Base-by-base conservation (phyloP, 2,329 filamentous ascomycete species). In the Claviceps sorghi region DNA sequence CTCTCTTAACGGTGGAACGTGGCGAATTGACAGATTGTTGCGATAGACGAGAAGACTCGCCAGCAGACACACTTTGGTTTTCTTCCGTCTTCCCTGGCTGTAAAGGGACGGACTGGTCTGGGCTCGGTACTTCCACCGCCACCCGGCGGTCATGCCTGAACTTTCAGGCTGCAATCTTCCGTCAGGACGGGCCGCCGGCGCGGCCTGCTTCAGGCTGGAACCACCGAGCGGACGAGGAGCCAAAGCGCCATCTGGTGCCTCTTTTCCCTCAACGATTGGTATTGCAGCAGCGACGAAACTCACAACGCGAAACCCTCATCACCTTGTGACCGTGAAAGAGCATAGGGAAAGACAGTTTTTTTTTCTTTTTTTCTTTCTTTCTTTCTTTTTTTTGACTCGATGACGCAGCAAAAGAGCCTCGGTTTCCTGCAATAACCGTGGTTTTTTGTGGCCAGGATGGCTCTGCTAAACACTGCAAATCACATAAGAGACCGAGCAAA, bases 111-210 rank as follows among this genome's bases (percentile, higher is more conserved):
- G 41, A 22, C 42, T 43, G 19, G 19, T 41, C 42, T 45, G 17
- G 29, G 26, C 17, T 30, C 17, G 44, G 29, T 46, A 10, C 44
- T 19, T 11, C 43, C 43, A 29, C 22, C 26, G 26, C 26, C 17
- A 19, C 29, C 13, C 5, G 22, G 22, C 22, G 2, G 30, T 21
- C 1, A 0, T 54, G 62, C 62, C 62, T 64, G 40, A 40, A 1
- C 29, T 49, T 4, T 58, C 46, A 64, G 62, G 62, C 62, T 58
- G 1, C 6, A 51, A 54, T 11, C 13, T 9, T n/a, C 36, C 36
- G 5, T 38, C 34, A 4, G 15, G 34, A 13, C 13, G 34, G 34
- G 34, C 34, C 11, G 4, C 34, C 8, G 15, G 36, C 1, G 36
- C 36, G 36, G 36, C 36, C 34, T 36, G 34, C 13, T 9, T 38